Base-by-base conservation (phyloP, 805 yeast species). In the Candida wancherniae region DNA sequence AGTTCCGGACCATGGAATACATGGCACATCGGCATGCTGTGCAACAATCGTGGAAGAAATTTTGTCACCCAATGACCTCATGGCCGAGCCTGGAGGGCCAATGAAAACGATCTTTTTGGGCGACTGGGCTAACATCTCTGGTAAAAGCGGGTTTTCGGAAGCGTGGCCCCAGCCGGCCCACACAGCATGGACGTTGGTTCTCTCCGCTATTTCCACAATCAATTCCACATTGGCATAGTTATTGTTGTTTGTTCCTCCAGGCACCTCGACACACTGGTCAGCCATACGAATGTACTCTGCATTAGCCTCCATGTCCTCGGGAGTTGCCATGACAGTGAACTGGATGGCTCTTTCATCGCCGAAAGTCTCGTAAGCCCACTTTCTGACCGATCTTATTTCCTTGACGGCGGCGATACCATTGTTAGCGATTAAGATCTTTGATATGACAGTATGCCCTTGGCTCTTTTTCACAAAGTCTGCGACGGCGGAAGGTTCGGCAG, bases 91-190 rank as follows among this genome's bases (percentile, higher is more conserved):
- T 44, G 99, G 98, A 40, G 99, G 99, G 44, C 99, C 99, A 58
- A 92, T 92, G 54, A 92, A 92, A 34, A 92, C 72, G 50, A 94
- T 83, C 53, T 75, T 84, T 60, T 86, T 82, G 39, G 88, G 86
- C 12, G 96, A 86, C n/a, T 81, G 80, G 10, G 97, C 97, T 57
- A 92, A 72, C 61, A 74, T 77, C 62, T 92, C 98, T 17, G 99
- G 99, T 45, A 92, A 75, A 27, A 68, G 59, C 16, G 99, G 99
- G 65, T 94, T 90, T 68, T 92, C 99, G n/a, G 96, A 85, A 17
- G 99, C 99, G 58, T 94, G 98, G 51, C 99, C 99, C 99, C 99
- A 92, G 51, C 99, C 99, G 20, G 99, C 99, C 99, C 99, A 92
- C 36, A 92, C 99, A 15, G 98, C 99, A 58, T 92, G 95, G 34